Evolutionary conservation across 495 filamentous ascomycete species (phyloP).

Genomic region (Daldinia bambusicola): DNA sequence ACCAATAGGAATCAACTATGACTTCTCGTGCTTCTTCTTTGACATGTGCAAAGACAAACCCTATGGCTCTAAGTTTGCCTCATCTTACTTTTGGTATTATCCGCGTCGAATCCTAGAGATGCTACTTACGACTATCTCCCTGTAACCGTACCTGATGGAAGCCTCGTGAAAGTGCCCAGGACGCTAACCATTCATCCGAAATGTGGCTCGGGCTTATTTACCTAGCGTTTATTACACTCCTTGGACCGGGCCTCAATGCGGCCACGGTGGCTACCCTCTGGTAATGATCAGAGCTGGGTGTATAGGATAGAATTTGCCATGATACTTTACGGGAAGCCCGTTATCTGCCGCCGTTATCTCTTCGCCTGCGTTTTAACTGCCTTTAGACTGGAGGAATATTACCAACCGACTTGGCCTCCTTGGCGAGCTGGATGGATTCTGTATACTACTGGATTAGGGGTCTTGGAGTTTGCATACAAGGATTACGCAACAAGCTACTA

Average conservation of each 20-base stretch:
- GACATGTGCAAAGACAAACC: not conserved
- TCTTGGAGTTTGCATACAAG: not conserved
- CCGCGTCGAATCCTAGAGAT: not conserved
- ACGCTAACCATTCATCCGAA: not conserved
- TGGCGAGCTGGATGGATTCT: constrained; percentile 28
- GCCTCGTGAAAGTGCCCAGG: constrained; percentile 20
- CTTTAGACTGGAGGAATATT: constrained; percentile 25
- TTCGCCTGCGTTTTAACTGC: constrained; percentile 8
- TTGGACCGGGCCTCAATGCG: not conserved
- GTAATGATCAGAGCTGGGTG: not conserved
- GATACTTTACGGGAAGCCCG: constrained; percentile 10
- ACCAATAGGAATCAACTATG: not conserved
- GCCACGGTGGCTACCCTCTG: not conserved
- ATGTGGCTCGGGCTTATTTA: not conserved
- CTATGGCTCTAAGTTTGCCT: no score
- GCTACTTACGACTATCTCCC: not conserved
- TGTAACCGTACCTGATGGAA: not conserved
- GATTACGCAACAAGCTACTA: not conserved
- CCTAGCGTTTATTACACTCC: not conserved
- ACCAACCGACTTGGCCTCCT: constrained; percentile 38
- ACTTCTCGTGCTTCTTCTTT: not conserved
- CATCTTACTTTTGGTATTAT: not conserved
- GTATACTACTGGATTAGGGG: not conserved
- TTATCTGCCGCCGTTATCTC: not conserved
- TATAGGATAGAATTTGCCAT: not conserved